phyloP scores from a whole-genome alignment of 148 eudicot species.

The Silene conica region DNA sequence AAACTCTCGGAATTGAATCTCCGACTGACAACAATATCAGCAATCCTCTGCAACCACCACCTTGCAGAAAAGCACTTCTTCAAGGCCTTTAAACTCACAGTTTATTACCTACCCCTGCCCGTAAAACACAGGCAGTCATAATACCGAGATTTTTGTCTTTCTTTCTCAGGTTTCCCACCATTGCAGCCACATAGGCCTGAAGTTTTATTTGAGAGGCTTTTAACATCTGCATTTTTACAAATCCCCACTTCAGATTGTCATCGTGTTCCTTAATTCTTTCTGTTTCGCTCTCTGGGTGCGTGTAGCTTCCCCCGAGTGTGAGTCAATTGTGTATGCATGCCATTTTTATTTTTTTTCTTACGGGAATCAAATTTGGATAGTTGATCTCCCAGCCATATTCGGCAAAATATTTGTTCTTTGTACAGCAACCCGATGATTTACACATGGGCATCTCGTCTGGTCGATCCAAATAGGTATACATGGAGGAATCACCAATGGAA shows the following conservation, averaged over 20 bases:
- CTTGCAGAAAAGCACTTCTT: conserved; percentile 86
- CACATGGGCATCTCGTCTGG: conserved; percentile 65
- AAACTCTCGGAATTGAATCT: conserved; percentile 79
- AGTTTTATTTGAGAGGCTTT: conserved; percentile 50
- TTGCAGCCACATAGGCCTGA: conserved; percentile 63
- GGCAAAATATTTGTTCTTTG: conserved; percentile 39
- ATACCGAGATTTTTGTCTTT: conserved; percentile 28
- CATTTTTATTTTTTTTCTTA: conserved; percentile 43
- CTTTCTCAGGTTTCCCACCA: conserved; percentile 33
- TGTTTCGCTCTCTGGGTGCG: conserved; percentile 18
- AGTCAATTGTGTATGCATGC: conserved; percentile 14
- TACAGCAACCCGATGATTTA: conserved; percentile 46
- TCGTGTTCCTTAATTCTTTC: conserved; percentile 38
- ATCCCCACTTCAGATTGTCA: conserved; percentile 34
- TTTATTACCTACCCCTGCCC: conserved; percentile 9
- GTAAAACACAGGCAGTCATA: conserved; percentile 17
- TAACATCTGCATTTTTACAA: conserved; percentile 42
- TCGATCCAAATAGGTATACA: conserved; percentile 41
- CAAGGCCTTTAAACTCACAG: conserved; percentile 60
- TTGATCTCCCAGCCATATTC: conserved; percentile 36
- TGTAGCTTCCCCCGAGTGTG: conserved; percentile 31
- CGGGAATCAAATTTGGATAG: conserved; percentile 17
- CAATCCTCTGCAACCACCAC: conserved; percentile 60
- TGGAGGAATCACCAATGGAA: conserved; percentile 43
- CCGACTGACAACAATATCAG: conserved; percentile 38